Conservation (phyloP, 176 grass and related monocot genomes). For the Cenchrus fungigraminus region DNA sequence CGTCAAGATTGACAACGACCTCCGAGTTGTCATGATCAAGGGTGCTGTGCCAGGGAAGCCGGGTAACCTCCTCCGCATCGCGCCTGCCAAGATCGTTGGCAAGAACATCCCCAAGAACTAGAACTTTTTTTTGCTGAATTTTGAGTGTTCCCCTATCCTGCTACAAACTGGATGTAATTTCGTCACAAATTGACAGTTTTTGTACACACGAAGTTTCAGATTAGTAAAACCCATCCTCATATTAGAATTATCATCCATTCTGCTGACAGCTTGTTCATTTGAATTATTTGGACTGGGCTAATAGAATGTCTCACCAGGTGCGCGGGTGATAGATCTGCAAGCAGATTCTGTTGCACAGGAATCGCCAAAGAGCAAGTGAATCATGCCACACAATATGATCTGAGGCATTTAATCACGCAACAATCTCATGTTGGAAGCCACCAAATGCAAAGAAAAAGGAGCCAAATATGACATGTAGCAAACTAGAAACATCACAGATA, state of each 20-base stretch:
- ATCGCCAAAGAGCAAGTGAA: not conserved
- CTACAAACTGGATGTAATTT: slow-evolving; percentile 23
- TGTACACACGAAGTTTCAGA: slow-evolving; percentile 29
- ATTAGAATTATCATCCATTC: not conserved
- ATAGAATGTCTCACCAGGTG: not conserved
- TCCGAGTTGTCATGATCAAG: slow-evolving; percentile 79
- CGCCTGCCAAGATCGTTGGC: slow-evolving; percentile 86
- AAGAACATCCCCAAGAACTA: slow-evolving; percentile 89
- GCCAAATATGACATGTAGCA: not conserved
- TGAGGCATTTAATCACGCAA: not conserved
- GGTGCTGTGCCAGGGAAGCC: slow-evolving; percentile 90
- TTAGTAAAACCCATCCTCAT: slow-evolving; percentile 20
- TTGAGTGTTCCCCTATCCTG: not conserved
- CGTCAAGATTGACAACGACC: slow-evolving; percentile 85
- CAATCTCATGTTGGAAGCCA: not conserved
- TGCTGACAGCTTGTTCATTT: not conserved
- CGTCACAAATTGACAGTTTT: slow-evolving; percentile 35
- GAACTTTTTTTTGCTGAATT: not conserved
- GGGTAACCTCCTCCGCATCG: slow-evolving; percentile 89
- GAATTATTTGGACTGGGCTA: not conserved
- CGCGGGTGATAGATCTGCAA: not conserved
- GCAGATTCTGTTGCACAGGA: not conserved
- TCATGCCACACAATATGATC: not conserved
- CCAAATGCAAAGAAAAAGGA: not conserved
- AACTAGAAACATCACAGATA: not conserved